phyloP scores from a whole-genome alignment of 1,284 basidiomycete species.

The Coniophora puteana region DNA sequence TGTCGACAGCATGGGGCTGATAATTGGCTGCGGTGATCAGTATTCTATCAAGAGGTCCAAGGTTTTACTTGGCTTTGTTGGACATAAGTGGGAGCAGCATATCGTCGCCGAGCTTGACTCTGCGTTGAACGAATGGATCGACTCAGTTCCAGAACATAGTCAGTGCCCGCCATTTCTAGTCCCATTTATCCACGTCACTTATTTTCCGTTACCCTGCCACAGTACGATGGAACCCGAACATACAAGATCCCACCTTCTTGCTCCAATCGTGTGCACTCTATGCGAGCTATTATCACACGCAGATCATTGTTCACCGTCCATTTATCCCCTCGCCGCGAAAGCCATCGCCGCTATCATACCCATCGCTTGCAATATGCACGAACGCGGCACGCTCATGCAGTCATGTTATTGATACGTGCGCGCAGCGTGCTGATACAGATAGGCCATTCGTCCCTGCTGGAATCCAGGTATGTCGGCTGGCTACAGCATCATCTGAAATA shows the following conservation, averaged over 20 bases:
- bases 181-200: neutral
- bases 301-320: conserved; percentile 78
- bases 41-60: conserved; percentile 75
- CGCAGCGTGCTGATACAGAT: conserved; percentile 28
- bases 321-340: conserved; percentile 72
- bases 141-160: conserved; percentile 65
- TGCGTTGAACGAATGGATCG: conserved; percentile 75
- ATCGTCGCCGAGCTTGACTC: conserved; percentile 76
- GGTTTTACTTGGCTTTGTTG: conserved; percentile 52
- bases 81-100: conserved; percentile 62
- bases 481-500: too few species aligned
- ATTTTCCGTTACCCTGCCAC: conserved; percentile 4
- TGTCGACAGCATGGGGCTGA: conserved; percentile 4
- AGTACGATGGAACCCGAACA: conserved; percentile 76
- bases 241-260: conserved; percentile 56
- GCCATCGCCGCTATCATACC: conserved; percentile 54
- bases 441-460: conserved; percentile 39
- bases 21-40: conserved; percentile 31
- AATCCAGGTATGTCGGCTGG: too few species aligned
- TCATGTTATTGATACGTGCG: conserved; percentile 62
- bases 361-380: conserved; percentile 80
- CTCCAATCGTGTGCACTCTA: conserved; percentile 70
- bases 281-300: conserved; percentile 65
- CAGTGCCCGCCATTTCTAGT: conserved; percentile 26
- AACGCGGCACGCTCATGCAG: conserved; percentile 80